Percentiles rank a stretch among this genome's conserved stretches.
Conservation (phyloP, 1,284 basidiomycete species). For the Sanghuangporus baumii region DNA sequence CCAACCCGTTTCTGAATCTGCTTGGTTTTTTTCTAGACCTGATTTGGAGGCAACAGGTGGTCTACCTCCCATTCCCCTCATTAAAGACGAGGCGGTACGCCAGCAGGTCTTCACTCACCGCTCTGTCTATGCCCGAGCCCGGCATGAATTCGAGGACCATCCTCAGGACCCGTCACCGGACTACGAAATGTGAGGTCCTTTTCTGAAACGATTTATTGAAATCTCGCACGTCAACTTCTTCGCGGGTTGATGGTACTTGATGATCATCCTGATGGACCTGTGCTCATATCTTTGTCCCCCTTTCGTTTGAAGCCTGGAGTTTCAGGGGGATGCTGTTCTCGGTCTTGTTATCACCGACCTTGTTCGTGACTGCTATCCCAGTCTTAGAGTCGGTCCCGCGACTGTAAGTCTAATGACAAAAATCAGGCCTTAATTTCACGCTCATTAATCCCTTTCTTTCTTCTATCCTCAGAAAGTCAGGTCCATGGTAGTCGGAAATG, state of each 20-base stretch:
- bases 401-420: constrained; percentile 42
- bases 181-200: constrained; percentile 57
- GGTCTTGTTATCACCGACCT: constrained; percentile 59
- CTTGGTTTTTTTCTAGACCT: neutral
- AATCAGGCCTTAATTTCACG: neutral
- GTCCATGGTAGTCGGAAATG: constrained; percentile 63
- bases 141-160: constrained; percentile 67
- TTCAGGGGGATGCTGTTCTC: constrained; percentile 67
- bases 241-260: constrained; percentile 1
- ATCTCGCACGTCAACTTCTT: neutral
- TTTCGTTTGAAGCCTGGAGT: constrained; percentile 48
- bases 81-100: constrained; percentile 37
- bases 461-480: constrained; percentile 55
- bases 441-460: neutral
- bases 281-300: neutral
- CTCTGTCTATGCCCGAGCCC: constrained; percentile 58
- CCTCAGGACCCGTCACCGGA: constrained; percentile 66
- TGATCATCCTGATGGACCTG: neutral
- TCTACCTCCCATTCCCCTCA: constrained; percentile 46
- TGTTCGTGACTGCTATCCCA: constrained; percentile 56
- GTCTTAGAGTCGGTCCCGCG: constrained; percentile 67
- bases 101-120: constrained; percentile 68
- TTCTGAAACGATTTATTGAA: neutral
- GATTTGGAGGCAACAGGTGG: neutral
- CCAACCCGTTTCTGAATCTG: neutral